Conservation (phyloP, 2,329 filamentous ascomycete species). For the Tricladium varicosporioides region DNA sequence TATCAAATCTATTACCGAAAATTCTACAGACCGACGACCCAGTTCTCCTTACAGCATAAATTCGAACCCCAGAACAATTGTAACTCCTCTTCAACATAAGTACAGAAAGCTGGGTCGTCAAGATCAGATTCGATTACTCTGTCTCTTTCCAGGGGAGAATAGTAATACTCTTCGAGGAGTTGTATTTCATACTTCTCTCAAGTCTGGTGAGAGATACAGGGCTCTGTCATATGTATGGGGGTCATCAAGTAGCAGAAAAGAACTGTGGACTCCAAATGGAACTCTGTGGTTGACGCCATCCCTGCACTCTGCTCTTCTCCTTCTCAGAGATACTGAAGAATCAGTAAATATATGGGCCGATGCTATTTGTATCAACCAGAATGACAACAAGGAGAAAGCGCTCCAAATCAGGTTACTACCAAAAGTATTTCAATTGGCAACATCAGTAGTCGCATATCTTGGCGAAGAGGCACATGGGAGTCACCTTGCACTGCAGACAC, state of each 20-base stretch:
- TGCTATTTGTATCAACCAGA: conserved; percentile 3
- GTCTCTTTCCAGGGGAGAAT: not conserved
- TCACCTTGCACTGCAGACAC: not conserved
- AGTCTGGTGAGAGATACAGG: not conserved
- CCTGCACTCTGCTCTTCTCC: not conserved
- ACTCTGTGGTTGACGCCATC: conserved; percentile 1
- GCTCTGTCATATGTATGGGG: conserved; percentile 6
- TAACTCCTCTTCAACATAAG: not conserved
- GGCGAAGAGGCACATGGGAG: not conserved
- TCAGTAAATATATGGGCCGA: conserved; percentile 3
- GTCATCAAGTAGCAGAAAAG: no score
- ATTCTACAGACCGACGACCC: not conserved
- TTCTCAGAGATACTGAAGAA: not conserved
- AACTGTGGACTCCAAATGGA: not conserved
- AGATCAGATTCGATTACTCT: conserved; percentile 1
- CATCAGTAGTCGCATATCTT: not conserved
- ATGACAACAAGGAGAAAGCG: conserved; percentile 5
- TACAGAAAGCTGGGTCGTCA: not conserved
- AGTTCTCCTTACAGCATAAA: not conserved
- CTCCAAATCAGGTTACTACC: conserved; percentile 5
- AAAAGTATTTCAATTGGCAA: conserved; percentile 1
- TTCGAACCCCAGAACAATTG: not conserved
- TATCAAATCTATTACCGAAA: not conserved
- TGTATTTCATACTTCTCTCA: not conserved
- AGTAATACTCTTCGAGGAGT: not conserved